Percentiles rank a stretch among this genome's conserved stretches.
These are phyloP conservation scores for Pistacia atlantica DNA, from an alignment of 345 rosid genomes.

Conservation along the genomic window DNA sequence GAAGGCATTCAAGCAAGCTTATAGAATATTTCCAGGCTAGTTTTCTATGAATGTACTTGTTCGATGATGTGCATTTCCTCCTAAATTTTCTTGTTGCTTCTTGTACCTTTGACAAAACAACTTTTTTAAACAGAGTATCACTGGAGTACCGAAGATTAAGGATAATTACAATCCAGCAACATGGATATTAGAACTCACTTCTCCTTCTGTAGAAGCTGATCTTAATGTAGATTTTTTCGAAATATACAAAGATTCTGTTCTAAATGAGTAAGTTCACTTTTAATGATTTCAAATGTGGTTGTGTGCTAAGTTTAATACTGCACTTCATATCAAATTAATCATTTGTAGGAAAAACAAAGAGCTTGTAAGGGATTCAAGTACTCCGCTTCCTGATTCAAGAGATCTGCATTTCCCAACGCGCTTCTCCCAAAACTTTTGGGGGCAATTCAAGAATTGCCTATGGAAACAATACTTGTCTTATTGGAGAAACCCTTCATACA, in stretches of 20 bases:
- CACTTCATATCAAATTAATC: too few relatives aligned
- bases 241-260: constrained; percentile 48
- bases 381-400: constrained; percentile 45
- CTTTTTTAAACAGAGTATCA: constrained; percentile 40
- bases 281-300: neutral
- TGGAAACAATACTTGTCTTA: constrained; percentile 84
- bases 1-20: constrained; percentile 55
- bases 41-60: neutral
- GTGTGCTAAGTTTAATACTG: neutral
- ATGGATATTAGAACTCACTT: constrained; percentile 79
- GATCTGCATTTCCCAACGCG: constrained; percentile 59
- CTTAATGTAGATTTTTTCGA: constrained; percentile 63
- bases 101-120: neutral
- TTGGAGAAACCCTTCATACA: constrained; percentile 86
- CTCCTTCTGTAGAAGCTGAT: constrained; percentile 56
- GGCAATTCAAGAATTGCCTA: constrained; percentile 66
- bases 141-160: constrained; percentile 60
- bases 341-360: constrained; percentile 48
- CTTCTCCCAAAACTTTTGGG: constrained; percentile 59
- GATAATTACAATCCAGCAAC: constrained; percentile 80
- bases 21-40: constrained; percentile 75
- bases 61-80: neutral
- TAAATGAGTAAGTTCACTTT: constrained; percentile 50
- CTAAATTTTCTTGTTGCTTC: neutral
- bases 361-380: constrained; percentile 47